These are phyloP conservation scores for Massospora cicadina DNA, from an alignment of 371 early-diverging fungal genomes.

Conservation along the genomic window DNA sequence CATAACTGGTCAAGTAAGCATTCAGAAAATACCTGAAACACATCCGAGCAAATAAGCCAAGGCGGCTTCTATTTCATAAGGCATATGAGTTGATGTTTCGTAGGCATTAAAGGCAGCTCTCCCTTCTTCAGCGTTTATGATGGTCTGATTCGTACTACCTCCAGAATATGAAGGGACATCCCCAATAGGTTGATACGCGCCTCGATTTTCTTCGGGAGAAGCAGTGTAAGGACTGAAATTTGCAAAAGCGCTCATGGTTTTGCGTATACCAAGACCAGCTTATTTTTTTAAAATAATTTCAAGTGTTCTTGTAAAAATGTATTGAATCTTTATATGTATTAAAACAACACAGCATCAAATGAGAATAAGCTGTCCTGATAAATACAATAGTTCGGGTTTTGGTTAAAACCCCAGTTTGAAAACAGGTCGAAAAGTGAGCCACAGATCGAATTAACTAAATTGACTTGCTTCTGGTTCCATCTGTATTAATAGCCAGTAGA, in stretches of 20 bases:
- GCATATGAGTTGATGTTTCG: slow-evolving; percentile 49
- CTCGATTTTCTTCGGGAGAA: slow-evolving; percentile 9
- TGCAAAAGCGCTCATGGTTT: slow-evolving; percentile 2
- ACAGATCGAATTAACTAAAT: no score
- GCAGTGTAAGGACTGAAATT: slow-evolving; percentile 11
- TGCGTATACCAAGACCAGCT: no score
- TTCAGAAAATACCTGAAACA: slow-evolving; percentile 34
- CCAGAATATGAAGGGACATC: neutral
- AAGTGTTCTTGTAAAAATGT: no score
- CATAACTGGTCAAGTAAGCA: slow-evolving; percentile 3
- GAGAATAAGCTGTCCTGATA: no score
- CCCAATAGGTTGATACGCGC: slow-evolving; percentile 9
- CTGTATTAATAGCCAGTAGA: no score
- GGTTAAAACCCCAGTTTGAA: no score
- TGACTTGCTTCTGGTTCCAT: no score
- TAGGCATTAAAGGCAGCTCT: slow-evolving; percentile 54
- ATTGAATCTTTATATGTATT: no score
- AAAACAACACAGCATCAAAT: no score
- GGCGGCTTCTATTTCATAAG: slow-evolving; percentile 67
- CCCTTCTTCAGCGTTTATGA: slow-evolving; percentile 17
- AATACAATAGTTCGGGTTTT: no score
- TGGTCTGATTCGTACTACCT: neutral
- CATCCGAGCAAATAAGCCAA: slow-evolving; percentile 47
- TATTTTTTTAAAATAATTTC: no score
- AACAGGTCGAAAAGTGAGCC: no score